Evolutionary conservation across 306 rosid species (phyloP).

Genomic region (Quercus mongolica): DNA sequence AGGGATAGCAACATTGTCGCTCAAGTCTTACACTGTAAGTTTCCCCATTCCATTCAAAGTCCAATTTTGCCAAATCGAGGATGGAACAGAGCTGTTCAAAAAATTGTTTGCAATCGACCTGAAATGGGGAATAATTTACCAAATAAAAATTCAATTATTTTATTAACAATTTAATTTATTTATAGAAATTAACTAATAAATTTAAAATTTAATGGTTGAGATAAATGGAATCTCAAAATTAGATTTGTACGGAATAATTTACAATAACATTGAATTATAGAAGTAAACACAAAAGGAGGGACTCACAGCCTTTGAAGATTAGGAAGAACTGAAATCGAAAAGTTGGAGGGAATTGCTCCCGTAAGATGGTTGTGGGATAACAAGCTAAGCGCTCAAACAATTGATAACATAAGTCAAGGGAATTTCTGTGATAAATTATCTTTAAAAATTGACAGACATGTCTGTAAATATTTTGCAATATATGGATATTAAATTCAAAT

Average conservation of each 20-base stretch:
- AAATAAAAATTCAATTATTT: constrained; percentile 14
- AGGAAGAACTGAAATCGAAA: constrained; percentile 51
- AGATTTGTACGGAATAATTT: too few species aligned
- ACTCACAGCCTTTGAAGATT: constrained; percentile 76
- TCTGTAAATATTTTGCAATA: neutral
- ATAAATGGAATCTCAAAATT: neutral
- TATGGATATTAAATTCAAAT: neutral
- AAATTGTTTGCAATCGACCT: constrained; percentile 88
- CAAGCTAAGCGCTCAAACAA: constrained; percentile 39
- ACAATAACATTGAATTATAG: neutral
- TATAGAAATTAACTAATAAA: neutral
- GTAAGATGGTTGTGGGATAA: constrained; percentile 72
- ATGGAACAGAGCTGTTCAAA: constrained; percentile 56
- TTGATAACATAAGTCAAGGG: constrained; percentile 1
- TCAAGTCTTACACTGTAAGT: constrained; percentile 62
- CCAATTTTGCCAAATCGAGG: constrained; percentile 65
- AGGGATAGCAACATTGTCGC: constrained; percentile 6
- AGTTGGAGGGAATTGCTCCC: constrained; percentile 61
- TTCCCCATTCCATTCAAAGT: constrained; percentile 27
- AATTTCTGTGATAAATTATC: neutral
- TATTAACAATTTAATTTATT: constrained; percentile 8
- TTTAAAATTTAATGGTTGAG: neutral
- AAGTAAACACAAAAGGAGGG: neutral
- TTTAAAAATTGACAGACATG: neutral
- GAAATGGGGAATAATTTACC: constrained; percentile 28